These are phyloP conservation scores for Kodamaea arcana DNA, from an alignment of 1,139 yeast genomes.

Conservation along the genomic window DNA sequence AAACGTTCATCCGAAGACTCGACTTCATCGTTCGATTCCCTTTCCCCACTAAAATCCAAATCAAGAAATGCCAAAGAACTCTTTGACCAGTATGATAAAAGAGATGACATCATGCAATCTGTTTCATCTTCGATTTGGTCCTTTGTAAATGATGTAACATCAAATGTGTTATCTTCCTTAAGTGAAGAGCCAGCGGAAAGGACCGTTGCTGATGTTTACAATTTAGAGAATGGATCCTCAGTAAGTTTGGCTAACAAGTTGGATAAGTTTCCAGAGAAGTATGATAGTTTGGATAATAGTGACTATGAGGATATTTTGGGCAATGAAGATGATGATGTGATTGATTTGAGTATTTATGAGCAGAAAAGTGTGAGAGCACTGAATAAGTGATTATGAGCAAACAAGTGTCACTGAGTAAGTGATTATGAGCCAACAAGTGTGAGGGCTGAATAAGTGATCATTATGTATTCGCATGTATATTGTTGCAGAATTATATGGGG, in stretches of 20 bases:
- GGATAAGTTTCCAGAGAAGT: conserved; percentile 4
- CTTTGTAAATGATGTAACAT: conserved; percentile 41
- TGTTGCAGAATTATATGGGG: no score
- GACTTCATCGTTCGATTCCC: conserved; percentile 22
- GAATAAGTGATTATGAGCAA: no score
- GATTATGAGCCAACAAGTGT: no score
- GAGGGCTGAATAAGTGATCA: no score
- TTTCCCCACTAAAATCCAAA: conserved; percentile 25
- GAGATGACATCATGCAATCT: conserved; percentile 38
- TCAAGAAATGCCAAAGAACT: conserved; percentile 11
- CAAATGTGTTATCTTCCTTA: conserved; percentile 35
- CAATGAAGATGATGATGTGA: conserved; percentile 15
- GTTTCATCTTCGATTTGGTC: conserved; percentile 46
- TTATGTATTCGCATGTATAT: no score
- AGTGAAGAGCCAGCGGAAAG: conserved; percentile 21
- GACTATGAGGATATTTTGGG: conserved; percentile 10
- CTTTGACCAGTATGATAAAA: conserved; percentile 1
- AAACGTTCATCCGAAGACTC: conserved; percentile 27
- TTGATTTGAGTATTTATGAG: conserved; percentile 29
- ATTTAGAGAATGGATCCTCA: conserved; percentile 28
- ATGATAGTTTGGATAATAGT: conserved; percentile 11
- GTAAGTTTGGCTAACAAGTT: conserved; percentile 12
- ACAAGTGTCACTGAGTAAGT: no score
- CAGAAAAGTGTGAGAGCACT: conserved; percentile 7
- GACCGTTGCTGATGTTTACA: conserved; percentile 14